These are phyloP conservation scores for Chaetomium sp. DNA, from an alignment of 2,329 filamentous ascomycete species.

Conservation along the genomic window DNA sequence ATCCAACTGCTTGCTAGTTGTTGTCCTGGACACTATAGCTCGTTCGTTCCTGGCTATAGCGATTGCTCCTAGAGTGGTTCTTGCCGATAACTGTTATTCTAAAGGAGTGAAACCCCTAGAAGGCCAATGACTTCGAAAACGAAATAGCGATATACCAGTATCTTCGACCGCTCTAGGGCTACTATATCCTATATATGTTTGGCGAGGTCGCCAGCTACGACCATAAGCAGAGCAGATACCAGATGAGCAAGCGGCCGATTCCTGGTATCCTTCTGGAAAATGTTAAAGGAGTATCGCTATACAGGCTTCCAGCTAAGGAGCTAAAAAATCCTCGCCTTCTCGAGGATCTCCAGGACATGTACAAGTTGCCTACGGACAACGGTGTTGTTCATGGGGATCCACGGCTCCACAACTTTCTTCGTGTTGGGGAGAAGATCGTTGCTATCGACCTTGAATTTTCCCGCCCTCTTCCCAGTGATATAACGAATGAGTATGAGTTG, in stretches of 20 bases:
- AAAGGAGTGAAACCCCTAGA: conserved; percentile 12
- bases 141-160: conserved; percentile 9
- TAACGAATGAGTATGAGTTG: conserved; percentile 7
- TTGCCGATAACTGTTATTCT: conserved; percentile 10
- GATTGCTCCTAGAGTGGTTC: conserved; percentile 10
- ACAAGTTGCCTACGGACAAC: conserved; percentile 3
- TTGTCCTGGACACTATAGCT: conserved; percentile 7
- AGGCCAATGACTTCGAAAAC: conserved; percentile 8
- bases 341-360: conserved; percentile 1
- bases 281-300: conserved; percentile 5
- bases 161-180: conserved; percentile 9
- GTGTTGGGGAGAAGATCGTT: conserved; percentile 1
- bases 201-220: conserved; percentile 6
- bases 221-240: conserved; percentile 1
- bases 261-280: conserved; percentile 9
- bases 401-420: conserved; percentile 9
- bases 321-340: conserved; percentile 9
- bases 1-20: conserved; percentile 2
- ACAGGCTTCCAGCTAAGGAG: conserved; percentile 6
- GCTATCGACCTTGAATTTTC: conserved; percentile 9
- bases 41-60: conserved; percentile 10
- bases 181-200: conserved; percentile 8
- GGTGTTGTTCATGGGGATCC: conserved; percentile 9
- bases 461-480: conserved; percentile 3
- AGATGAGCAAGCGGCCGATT: conserved; percentile 10